These are phyloP conservation scores for Aphanomyces astaci DNA, from an alignment of 352 stramenopile species.

Conservation along the genomic window DNA sequence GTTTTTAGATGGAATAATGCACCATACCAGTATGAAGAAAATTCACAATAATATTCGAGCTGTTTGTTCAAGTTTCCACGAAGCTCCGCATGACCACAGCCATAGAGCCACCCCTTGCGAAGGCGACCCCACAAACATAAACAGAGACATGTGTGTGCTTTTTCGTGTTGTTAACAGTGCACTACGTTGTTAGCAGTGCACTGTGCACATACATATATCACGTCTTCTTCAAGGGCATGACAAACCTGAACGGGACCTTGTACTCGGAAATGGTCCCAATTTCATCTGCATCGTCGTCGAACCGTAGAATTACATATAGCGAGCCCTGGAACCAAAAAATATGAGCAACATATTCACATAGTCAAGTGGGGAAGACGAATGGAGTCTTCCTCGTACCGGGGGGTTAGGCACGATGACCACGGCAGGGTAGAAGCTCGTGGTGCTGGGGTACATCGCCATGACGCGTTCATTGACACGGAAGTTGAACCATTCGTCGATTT, in stretches of 20 bases:
- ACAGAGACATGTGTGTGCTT: too few species aligned
- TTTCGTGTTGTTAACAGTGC: not conserved
- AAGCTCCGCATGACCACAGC: too few species aligned
- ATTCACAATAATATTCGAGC: too few species aligned
- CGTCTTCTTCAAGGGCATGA: slow-evolving; percentile 67
- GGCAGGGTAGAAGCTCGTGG: slow-evolving; percentile 94
- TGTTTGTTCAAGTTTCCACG: too few species aligned
- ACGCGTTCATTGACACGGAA: slow-evolving; percentile 85
- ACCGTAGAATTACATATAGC: slow-evolving; percentile 94
- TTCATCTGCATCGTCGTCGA: slow-evolving; percentile 95
- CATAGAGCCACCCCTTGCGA: too few species aligned
- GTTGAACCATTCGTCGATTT: slow-evolving; percentile 69
- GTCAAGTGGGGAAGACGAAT: not conserved
- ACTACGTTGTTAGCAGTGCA: too few species aligned
- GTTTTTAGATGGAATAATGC: too few species aligned
- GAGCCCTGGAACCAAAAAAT: slow-evolving; percentile 38
- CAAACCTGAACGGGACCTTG: slow-evolving; percentile 91
- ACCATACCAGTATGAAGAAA: too few species aligned
- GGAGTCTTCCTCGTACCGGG: too few species aligned
- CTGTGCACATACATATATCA: too few species aligned
- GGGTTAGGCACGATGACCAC: slow-evolving; percentile 88
- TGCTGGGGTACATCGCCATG: slow-evolving; percentile 98
- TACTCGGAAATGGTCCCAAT: slow-evolving; percentile 85
- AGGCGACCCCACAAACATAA: too few species aligned
- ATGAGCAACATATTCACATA: not conserved